Base-by-base conservation (phyloP, 495 filamentous ascomycete species). In the Lasiosphaeria hispida region DNA sequence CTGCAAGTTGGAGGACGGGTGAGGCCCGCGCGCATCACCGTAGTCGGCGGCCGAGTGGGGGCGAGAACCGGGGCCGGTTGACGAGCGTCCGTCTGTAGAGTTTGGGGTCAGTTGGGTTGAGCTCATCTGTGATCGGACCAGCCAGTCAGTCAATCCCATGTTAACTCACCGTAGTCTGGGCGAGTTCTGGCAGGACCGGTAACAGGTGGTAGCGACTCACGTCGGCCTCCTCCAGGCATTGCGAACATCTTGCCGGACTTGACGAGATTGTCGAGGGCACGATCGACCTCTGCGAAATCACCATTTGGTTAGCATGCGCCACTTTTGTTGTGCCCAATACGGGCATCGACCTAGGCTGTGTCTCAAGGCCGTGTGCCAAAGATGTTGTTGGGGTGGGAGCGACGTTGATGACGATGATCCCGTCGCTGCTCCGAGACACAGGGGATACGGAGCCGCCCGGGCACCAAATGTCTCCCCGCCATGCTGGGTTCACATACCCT, bases 241-340 rank as follows among this genome's bases (percentile, higher is more conserved):
- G 77, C 80, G 76, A 92, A 96, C 76, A 92, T 85, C 79, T 97
- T 97, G 33, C 92, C 92, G 72, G 90, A 96, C 80, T 96, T 96
- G 65, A 89, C 81, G 51, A 98, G 83, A 72, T 98, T 98, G 67
- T 98, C 94, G 67, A 92, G 81, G 61, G 94, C 94, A 63, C 94
- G 87, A 53, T 97, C 93, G 67, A 98, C 89, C 87, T 98, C 94
- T 97, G 65, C 10, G 57, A 15, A 23, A 8, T 10, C 7, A 34
- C 15, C 18, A n/a, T 15, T 38, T 19, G 30, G 68, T 70, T 58
- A 70, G 69, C 53, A 53, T 36, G 15, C 41, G 9, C 44, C 44
- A 18, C 13, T 43, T 52, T 5, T 48, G 19, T 60, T 7, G 11
- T 14, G 18, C 36, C n/a, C 33, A 23, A 18, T 11, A 13, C 7